These are phyloP conservation scores for Helminthosporium solani DNA, from an alignment of 2,329 filamentous ascomycete species.

Conservation along the genomic window DNA sequence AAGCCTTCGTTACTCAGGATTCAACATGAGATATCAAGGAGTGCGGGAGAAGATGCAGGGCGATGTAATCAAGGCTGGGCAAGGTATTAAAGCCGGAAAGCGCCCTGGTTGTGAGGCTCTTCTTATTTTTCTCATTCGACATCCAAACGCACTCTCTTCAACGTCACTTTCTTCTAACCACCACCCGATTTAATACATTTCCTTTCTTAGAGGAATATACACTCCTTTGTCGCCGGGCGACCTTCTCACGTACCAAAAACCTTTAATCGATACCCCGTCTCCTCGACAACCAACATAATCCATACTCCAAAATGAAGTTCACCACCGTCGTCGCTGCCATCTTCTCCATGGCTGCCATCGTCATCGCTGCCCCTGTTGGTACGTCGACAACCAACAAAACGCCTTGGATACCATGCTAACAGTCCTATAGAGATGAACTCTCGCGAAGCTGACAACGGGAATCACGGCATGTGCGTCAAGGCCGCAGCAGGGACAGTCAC, in stretches of 20 bases:
- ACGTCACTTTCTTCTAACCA: slow-evolving; percentile 7
- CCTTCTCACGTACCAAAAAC: slow-evolving; percentile 16
- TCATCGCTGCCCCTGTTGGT: slow-evolving; percentile 32
- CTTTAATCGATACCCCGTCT: slow-evolving; percentile 4
- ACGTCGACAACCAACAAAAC: not conserved
- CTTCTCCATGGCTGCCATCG: slow-evolving; percentile 38
- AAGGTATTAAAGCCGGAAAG: slow-evolving; percentile 25
- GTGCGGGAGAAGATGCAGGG: slow-evolving; percentile 8
- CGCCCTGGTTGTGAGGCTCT: slow-evolving; percentile 15
- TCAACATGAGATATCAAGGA: slow-evolving; percentile 1
- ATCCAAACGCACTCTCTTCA: slow-evolving; percentile 12
- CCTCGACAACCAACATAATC: slow-evolving; percentile 4
- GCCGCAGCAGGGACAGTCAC: slow-evolving; percentile 16
- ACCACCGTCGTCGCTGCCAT: slow-evolving; percentile 33
- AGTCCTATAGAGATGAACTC: slow-evolving; percentile 21
- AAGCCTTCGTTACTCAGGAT: slow-evolving; percentile 8
- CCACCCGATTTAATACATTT: slow-evolving; percentile 10
- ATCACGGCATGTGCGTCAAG: slow-evolving; percentile 42
- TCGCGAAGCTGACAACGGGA: slow-evolving; percentile 20
- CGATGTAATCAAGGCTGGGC: slow-evolving; percentile 7
- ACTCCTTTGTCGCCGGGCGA: slow-evolving; percentile 39
- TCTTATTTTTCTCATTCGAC: slow-evolving; percentile 13
- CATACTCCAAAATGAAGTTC: slow-evolving; percentile 37
- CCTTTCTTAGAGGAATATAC: slow-evolving; percentile 14
- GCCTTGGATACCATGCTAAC: slow-evolving; percentile 10